phyloP scores from a whole-genome alignment of 2,329 filamentous ascomycete genomes.

The Aspergillus sp. region DNA sequence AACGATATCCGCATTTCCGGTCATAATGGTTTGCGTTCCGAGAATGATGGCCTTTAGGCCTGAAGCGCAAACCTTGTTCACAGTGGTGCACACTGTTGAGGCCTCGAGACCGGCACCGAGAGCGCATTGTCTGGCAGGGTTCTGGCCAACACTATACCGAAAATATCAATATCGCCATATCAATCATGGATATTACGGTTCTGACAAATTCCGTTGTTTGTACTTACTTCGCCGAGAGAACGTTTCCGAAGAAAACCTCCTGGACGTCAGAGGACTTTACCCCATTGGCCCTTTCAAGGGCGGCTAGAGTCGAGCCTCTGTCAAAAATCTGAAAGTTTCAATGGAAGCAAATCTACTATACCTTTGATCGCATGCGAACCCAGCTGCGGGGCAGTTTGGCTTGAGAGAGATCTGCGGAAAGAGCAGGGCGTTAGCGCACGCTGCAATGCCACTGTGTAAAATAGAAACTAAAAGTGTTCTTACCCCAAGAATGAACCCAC shows the following conservation, averaged over 20 bases:
- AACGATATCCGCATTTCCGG: constrained; percentile 86
- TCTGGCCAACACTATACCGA: constrained; percentile 76
- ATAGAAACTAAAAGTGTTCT: constrained; percentile 29
- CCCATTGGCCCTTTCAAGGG: constrained; percentile 79
- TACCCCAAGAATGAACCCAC: constrained; percentile 94
- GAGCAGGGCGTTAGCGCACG: background rate
- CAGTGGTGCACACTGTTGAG: constrained; percentile 79
- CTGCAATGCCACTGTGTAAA: constrained; percentile 1
- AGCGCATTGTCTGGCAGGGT: constrained; percentile 91
- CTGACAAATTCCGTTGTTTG: background rate
- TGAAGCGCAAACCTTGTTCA: constrained; percentile 99
- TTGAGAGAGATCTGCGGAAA: constrained; percentile 73
- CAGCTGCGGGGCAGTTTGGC: constrained; percentile 80
- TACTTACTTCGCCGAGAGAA: constrained; percentile 86
- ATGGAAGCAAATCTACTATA: constrained; percentile 36
- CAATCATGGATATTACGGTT: background rate
- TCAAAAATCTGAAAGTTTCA: constrained; percentile 10
- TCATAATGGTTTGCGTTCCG: constrained; percentile 95
- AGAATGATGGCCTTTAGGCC: constrained; percentile 92
- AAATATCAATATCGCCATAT: constrained; percentile 9
- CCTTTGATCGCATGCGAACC: constrained; percentile 92
- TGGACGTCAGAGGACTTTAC: constrained; percentile 88
- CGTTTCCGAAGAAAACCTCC: constrained; percentile 98
- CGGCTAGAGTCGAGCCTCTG: constrained; percentile 49
- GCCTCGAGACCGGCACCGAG: constrained; percentile 82